These are phyloP conservation scores for Iberis amara DNA, from an alignment of 441 rosid genomes.

Conservation along the genomic window DNA sequence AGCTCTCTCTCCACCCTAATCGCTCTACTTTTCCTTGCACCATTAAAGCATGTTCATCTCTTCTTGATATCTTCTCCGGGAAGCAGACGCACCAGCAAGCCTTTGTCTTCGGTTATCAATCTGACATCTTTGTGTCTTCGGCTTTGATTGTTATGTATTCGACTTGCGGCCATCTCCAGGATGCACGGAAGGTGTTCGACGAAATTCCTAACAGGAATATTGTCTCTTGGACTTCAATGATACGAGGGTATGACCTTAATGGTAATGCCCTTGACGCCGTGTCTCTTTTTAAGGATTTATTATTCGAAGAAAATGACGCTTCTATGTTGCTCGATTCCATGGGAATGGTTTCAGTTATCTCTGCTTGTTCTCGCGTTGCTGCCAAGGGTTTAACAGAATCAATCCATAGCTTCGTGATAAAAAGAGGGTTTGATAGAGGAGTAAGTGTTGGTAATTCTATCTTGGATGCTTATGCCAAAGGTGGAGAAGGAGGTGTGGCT, in stretches of 20 bases:
- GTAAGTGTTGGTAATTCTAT: constrained; percentile 59
- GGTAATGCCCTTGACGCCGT: constrained; percentile 48
- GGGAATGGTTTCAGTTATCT: constrained; percentile 62
- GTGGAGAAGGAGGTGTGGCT: constrained; percentile 41
- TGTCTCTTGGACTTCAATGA: constrained; percentile 70
- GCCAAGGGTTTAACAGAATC: constrained; percentile 43
- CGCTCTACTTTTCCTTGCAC: constrained; percentile 81
- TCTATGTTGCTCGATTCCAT: constrained; percentile 46
- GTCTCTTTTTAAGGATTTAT: constrained; percentile 55
- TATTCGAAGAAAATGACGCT: constrained; percentile 38
- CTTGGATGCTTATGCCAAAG: constrained; percentile 73
- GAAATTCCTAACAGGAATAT: constrained; percentile 49
- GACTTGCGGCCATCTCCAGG: constrained; percentile 40
- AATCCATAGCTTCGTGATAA: constrained; percentile 53
- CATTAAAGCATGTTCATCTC: constrained; percentile 76
- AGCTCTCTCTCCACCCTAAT: constrained; percentile 57
- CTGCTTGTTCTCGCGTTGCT: constrained; percentile 63
- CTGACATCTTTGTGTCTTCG: constrained; percentile 52
- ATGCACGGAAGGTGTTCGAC: constrained; percentile 55
- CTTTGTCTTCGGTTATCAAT: constrained; percentile 51
- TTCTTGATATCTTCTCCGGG: constrained; percentile 62
- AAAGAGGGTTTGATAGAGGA: constrained; percentile 53
- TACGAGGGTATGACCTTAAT: constrained; percentile 61
- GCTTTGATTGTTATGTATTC: constrained; percentile 59
- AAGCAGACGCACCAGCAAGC: constrained; percentile 82